Base-by-base conservation (phyloP, 2,329 filamentous ascomycete species). In the Knufia fluminis region DNA sequence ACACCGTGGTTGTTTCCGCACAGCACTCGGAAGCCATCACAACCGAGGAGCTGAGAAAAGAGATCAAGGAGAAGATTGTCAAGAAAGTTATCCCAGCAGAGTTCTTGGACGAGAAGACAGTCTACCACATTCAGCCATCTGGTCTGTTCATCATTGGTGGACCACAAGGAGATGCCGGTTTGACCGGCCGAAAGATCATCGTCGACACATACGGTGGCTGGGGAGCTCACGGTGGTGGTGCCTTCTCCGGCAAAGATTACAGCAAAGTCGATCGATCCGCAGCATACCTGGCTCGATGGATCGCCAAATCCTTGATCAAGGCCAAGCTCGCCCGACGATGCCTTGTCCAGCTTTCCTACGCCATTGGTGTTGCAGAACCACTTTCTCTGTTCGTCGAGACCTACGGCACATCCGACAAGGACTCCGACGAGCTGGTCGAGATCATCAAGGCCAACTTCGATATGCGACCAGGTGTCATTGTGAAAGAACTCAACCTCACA, bases 231-330 rank as follows among this genome's bases (percentile, higher is more conserved):
- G 92, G 92, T 79, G 92, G 92, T 79, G 92, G 92, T 85, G 92
- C 92, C 71, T 98, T 98, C 86, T 97, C 92, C 65, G 92, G 92
- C 66, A 98, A 98, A 85, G 92, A 98, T 73, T 98, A 96, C 83
- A 96, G 89, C 80, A 98, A 98, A 82, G 92, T 98, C 73, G 92
- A 98, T 70, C 87, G 92, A 64, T 97, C 92, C 48, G 92, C 92
- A 60, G 92, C 92, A 66, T 98, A 98, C 77, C 83, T 97, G 62
- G 90, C 80, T 61, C 89, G 92, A 70, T 98, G 92, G 92, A 90
- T 98, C 71, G 92, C 92, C 75, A 98, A 98, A 82, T 98, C 92
- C 36, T 81, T 98, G 59, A 87, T 98, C 62, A 74, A 82, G 64
- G 86, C 91, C 62, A 84, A 85, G 64, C 85, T 98, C 55, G 86